Evolutionary conservation across 2,329 filamentous ascomycete species (phyloP).

Genomic region (Daldinia sp.): DNA sequence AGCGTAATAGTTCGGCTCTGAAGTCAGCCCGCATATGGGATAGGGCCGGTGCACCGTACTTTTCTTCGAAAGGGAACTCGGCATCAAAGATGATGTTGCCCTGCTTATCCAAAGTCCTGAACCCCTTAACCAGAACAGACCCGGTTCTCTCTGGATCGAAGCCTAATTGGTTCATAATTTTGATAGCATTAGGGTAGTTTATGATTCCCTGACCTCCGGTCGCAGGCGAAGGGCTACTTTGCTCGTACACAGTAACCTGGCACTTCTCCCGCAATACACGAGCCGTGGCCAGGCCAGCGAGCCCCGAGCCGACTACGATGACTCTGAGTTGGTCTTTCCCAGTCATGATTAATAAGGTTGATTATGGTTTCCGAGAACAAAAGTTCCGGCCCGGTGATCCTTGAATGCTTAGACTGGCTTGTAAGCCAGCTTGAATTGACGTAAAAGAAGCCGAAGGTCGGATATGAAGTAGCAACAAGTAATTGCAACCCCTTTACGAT

Average conservation of each 20-base stretch:
- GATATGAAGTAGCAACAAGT: not conserved
- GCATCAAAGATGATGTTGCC: slow-evolving; percentile 36
- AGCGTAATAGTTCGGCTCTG: slow-evolving; percentile 42
- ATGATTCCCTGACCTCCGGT: slow-evolving; percentile 43
- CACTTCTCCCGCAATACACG: slow-evolving; percentile 43
- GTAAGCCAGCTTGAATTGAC: not conserved
- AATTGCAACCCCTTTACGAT: not conserved
- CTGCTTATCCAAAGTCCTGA: slow-evolving; percentile 40
- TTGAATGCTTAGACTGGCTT: too few species aligned
- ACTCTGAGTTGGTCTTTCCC: slow-evolving; percentile 36
- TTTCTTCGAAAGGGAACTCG: slow-evolving; percentile 36
- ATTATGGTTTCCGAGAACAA: not conserved
- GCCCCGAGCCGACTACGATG: slow-evolving; percentile 45
- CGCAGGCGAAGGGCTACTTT: slow-evolving; percentile 39
- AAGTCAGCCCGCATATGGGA: slow-evolving; percentile 45
- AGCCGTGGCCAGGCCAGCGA: slow-evolving; percentile 44
- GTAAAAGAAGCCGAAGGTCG: not conserved
- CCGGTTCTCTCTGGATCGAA: slow-evolving; percentile 41
- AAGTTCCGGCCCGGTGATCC: not conserved
- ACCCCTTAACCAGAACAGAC: slow-evolving; percentile 39
- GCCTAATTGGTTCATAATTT: slow-evolving; percentile 41
- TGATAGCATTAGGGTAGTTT: slow-evolving; percentile 44
- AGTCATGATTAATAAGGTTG: slow-evolving; percentile 20
- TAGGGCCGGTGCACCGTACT: slow-evolving; percentile 39
- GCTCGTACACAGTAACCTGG: slow-evolving; percentile 45